These are phyloP conservation scores for Apiospora phragmitis DNA, from an alignment of 2,329 filamentous ascomycete genomes.

Conservation along the genomic window DNA sequence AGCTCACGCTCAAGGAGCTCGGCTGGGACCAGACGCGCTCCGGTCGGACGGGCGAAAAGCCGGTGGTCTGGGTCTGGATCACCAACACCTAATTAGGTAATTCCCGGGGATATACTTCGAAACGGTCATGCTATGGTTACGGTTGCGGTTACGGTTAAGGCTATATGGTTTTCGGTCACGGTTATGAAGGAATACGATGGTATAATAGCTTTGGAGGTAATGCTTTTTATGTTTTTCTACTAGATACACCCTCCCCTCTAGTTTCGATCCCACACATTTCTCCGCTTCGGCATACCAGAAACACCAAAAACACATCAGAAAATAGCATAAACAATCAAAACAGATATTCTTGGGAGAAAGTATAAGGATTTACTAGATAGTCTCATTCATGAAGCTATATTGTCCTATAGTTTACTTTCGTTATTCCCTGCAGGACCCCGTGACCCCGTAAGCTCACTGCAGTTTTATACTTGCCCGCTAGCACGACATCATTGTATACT, in stretches of 20 bases:
- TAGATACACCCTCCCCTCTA: background rate
- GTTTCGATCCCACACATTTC: background rate
- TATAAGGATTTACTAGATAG: background rate
- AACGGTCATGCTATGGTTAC: background rate
- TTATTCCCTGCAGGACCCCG: background rate
- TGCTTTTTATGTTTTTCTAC: background rate
- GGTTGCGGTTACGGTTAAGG: background rate
- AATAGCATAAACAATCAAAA: background rate
- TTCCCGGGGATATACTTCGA: constrained; percentile 25
- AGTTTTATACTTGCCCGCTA: background rate
- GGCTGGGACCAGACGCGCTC: constrained; percentile 59
- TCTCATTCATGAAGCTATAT: background rate
- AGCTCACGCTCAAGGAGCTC: constrained; percentile 52
- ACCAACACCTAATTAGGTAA: constrained; percentile 45
- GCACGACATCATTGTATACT: background rate
- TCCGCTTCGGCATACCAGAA: background rate
- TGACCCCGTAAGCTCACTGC: too few relatives aligned
- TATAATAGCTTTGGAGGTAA: background rate
- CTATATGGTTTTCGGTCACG: background rate
- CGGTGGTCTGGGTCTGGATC: constrained; percentile 61
- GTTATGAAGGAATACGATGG: background rate
- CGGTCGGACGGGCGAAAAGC: constrained; percentile 48
- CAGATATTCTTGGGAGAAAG: background rate
- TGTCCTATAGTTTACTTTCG: background rate
- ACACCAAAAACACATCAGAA: background rate